phyloP scores from a whole-genome alignment of 2,329 filamentous ascomycete genomes.

The Aspergillus transmontanensis region DNA sequence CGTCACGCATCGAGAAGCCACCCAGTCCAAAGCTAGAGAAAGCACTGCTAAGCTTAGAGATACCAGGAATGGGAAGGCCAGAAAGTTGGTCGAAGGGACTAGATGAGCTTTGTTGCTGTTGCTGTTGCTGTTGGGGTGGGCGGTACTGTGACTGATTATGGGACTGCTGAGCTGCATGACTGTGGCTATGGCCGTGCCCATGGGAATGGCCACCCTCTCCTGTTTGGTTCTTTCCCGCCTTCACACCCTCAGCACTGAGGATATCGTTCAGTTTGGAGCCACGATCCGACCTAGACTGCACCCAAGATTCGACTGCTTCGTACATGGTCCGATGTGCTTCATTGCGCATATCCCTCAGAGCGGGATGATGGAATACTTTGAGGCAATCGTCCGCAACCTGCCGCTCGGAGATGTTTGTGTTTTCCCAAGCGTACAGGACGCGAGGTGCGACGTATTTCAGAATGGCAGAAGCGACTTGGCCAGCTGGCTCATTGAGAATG shows the following conservation, averaged over 20 bases:
- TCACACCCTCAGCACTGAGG: conserved; percentile 83
- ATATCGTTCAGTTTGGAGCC: conserved; percentile 69
- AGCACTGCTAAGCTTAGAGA: conserved; percentile 38
- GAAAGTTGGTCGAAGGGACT: conserved; percentile 36
- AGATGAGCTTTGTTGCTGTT: conserved; percentile 29
- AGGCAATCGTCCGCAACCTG: conserved; percentile 82
- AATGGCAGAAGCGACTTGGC: conserved; percentile 71
- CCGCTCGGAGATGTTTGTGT: conserved; percentile 77
- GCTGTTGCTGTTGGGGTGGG: conserved; percentile 26
- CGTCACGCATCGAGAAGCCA: conserved; percentile 26
- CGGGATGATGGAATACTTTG: conserved; percentile 87
- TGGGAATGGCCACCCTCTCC: conserved; percentile 36
- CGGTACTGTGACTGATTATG: conserved; percentile 16
- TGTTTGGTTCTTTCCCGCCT: conserved; percentile 69
- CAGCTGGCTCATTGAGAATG: conserved; percentile 74
- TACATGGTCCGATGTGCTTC: conserved; percentile 91
- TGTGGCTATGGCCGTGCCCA: conserved; percentile 24
- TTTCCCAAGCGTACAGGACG: conserved; percentile 90
- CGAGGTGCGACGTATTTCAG: conserved; percentile 86
- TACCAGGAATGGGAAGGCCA: conserved; percentile 39
- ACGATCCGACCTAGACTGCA: conserved; percentile 67
- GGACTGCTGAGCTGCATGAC: conserved; percentile 20
- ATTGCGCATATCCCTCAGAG: conserved; percentile 70
- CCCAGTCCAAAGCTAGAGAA: conserved; percentile 34
- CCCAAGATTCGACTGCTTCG: conserved; percentile 80